Evolutionary conservation across 768 basidiomycete genomes (phyloP).

Genomic region (Asterophora lycoperdoides): DNA sequence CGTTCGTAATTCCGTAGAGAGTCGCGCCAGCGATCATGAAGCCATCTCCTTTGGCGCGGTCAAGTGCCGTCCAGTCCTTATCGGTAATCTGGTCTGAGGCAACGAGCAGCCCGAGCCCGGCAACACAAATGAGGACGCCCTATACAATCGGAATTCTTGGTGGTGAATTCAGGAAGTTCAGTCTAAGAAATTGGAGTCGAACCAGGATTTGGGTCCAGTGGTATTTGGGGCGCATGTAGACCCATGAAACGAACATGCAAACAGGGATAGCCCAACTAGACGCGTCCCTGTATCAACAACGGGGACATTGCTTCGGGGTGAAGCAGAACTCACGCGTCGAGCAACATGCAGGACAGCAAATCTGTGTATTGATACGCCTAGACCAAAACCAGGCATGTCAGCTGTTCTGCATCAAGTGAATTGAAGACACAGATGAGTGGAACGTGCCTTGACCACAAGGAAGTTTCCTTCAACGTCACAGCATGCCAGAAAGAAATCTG

Average conservation of each 20-base stretch:
- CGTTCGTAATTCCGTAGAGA: conserved; percentile 84
- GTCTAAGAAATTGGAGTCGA: neutral
- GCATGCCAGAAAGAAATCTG: conserved; percentile 73
- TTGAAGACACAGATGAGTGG: neutral
- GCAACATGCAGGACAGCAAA: conserved; percentile 85
- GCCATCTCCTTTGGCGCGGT: conserved; percentile 72
- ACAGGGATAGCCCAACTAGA: conserved; percentile 84
- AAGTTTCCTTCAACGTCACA: conserved; percentile 91
- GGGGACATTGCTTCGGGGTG: neutral
- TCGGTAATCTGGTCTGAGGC: conserved; percentile 72
- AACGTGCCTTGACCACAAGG: conserved; percentile 65
- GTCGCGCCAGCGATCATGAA: conserved; percentile 87
- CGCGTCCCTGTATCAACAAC: neutral
- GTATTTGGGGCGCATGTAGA: conserved; percentile 77
- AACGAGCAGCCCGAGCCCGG: conserved; percentile 77
- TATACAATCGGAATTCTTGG: conserved; percentile 19
- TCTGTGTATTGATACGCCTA: conserved; percentile 85
- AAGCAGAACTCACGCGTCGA: conserved; percentile 61
- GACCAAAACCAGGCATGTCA: neutral
- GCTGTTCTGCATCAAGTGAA: neutral
- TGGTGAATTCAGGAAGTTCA: neutral
- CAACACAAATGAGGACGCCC: conserved; percentile 72
- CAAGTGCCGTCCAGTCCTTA: conserved; percentile 66
- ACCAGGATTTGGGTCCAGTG: conserved; percentile 83
- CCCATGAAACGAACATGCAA: conserved; percentile 77